Conservation (phyloP, 1,284 basidiomycete species). For the Mycosarcoma maydis region DNA sequence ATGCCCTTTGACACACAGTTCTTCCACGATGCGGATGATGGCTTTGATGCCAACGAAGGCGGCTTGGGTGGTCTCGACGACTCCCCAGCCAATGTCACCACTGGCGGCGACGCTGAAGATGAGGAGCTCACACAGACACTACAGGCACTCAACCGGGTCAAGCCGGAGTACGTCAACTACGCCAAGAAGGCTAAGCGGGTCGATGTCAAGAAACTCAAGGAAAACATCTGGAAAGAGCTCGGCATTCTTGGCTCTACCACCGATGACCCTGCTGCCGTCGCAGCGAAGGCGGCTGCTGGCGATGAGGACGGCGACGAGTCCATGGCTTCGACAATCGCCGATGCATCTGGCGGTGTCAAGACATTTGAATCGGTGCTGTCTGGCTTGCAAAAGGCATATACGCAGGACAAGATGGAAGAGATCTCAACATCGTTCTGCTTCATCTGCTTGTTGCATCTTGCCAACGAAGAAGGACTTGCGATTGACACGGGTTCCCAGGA, state of each 20-base stretch:
- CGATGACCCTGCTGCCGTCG: conserved; percentile 17
- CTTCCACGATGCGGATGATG: conserved; percentile 92
- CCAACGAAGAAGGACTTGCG: conserved; percentile 87
- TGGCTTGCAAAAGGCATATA: conserved; percentile 82
- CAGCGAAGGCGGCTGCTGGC: conserved; percentile 18
- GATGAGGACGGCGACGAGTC: conserved; percentile 28
- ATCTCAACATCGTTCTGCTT: conserved; percentile 99
- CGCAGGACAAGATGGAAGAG: conserved; percentile 92
- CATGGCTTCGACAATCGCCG: conserved; percentile 12
- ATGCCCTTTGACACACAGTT: conserved; percentile 92
- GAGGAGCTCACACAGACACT: conserved; percentile 86
- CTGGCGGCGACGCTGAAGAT: conserved; percentile 72
- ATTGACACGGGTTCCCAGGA: conserved; percentile 52
- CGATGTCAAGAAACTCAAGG: conserved; percentile 95
- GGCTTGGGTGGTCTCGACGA: conserved; percentile 34
- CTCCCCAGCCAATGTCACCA: conserved; percentile 56
- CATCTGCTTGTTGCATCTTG: conserved; percentile 93
- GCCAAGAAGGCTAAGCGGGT: conserved; percentile 95
- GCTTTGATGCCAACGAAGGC: conserved; percentile 43
- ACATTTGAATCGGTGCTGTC: conserved; percentile 83
- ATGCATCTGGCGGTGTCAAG: conserved; percentile 23
- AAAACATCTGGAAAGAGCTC: conserved; percentile 94
- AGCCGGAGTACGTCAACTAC: conserved; percentile 91
- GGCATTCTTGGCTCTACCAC: conserved; percentile 59
- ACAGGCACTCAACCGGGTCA: conserved; percentile 77